phyloP scores from a whole-genome alignment of 164 flowering plant species.

The Hamamelis virginiana region DNA sequence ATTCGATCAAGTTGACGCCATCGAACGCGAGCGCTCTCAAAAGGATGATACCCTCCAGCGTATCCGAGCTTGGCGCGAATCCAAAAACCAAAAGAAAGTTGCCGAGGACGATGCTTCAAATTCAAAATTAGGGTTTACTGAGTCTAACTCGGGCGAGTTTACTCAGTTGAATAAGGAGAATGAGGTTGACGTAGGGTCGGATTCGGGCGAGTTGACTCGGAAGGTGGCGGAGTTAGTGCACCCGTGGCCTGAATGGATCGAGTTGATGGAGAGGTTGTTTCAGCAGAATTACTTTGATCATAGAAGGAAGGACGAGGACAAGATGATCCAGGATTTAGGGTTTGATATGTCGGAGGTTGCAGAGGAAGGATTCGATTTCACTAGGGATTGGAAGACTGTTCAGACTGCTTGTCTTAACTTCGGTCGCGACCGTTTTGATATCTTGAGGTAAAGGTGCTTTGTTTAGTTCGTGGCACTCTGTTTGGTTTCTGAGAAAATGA shows the following conservation, averaged over 20 bases:
- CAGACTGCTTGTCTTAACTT: conserved; percentile 74
- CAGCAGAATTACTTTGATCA: conserved; percentile 92
- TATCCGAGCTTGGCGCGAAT: conserved; percentile 83
- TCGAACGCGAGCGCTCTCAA: conserved; percentile 58
- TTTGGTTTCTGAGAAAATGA: background rate
- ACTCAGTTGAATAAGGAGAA: too few species aligned
- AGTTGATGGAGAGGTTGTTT: conserved; percentile 83
- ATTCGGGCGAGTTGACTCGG: background rate
- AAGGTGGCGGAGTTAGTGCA: conserved; percentile 54
- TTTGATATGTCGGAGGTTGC: conserved; percentile 31
- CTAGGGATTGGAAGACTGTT: conserved; percentile 70
- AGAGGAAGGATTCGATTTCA: conserved; percentile 59
- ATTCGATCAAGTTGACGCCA: conserved; percentile 88
- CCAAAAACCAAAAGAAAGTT: conserved; percentile 32
- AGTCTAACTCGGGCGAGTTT: background rate
- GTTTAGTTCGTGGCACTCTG: background rate
- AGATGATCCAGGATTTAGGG: conserved; percentile 45
- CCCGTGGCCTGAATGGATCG: conserved; percentile 97
- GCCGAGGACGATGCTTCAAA: background rate
- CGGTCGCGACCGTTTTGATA: conserved; percentile 89
- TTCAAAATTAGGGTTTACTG: background rate
- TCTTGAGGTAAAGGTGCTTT: conserved; percentile 17
- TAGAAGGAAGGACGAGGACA: conserved; percentile 70
- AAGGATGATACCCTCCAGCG: conserved; percentile 81
- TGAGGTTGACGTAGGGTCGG: background rate